A percentile compares a stretch with the other conserved stretches of the same genome.
phyloP scores from a whole-genome alignment of 495 filamentous ascomycete genomes.

The Penicillium tannophilum region DNA sequence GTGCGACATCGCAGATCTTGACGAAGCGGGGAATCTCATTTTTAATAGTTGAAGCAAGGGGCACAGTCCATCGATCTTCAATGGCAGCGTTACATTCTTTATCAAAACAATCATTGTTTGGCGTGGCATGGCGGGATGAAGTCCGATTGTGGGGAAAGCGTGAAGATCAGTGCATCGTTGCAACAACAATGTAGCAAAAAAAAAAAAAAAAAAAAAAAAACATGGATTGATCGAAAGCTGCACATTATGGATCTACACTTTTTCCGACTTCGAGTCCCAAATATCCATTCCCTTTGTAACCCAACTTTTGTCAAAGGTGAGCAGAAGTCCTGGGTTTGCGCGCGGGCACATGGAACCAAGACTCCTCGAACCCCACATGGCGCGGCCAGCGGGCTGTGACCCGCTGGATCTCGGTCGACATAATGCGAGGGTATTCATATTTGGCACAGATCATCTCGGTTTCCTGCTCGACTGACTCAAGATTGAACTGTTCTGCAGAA shows the following conservation, averaged over 20 bases:
- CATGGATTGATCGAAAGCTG: too few species aligned
- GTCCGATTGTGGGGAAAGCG: background rate
- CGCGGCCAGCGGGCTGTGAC: slow-evolving; percentile 26
- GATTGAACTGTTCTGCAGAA: slow-evolving; percentile 24
- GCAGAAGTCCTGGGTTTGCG: slow-evolving; percentile 9
- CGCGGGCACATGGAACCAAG: slow-evolving; percentile 27
- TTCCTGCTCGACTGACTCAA: slow-evolving; percentile 11
- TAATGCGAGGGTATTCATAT: slow-evolving; percentile 14
- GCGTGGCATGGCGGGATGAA: background rate
- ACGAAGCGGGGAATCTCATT: background rate
- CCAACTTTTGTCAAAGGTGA: slow-evolving; percentile 8
- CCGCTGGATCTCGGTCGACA: slow-evolving; percentile 21
- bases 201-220: background rate
- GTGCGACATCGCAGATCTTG: background rate
- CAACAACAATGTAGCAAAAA: background rate
- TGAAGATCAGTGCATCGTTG: background rate
- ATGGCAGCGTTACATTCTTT: slow-evolving; percentile 19
- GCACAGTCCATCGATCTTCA: background rate
- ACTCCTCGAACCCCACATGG: slow-evolving; percentile 23
- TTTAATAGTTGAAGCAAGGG: slow-evolving; percentile 12
- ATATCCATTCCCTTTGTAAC: background rate
- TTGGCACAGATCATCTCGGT: slow-evolving; percentile 17
- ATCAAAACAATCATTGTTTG: background rate
- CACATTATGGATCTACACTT: too few species aligned
- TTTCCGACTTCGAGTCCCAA: too few species aligned